These are phyloP conservation scores for Penicillium flavigenum DNA, from an alignment of 495 filamentous ascomycete species.

Conservation along the genomic window DNA sequence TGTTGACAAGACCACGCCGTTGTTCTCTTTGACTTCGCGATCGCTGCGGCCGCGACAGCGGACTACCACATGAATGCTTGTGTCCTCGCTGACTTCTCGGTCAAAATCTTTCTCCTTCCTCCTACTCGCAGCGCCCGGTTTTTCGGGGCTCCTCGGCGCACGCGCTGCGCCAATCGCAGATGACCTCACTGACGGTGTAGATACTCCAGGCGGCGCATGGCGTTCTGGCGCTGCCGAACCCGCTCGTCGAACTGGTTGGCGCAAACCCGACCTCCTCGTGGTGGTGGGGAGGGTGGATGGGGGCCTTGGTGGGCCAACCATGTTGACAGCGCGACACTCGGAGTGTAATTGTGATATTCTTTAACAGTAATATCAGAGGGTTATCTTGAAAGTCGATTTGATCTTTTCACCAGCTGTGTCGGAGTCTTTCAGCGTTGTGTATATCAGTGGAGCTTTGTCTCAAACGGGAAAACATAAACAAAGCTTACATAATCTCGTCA, in stretches of 20 bases:
- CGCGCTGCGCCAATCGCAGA: constrained; percentile 48
- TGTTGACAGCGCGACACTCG: constrained; percentile 25
- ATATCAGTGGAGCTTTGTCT: constrained; percentile 26
- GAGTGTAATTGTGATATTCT: neutral
- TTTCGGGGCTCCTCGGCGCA: constrained; percentile 40
- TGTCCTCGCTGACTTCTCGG: constrained; percentile 69
- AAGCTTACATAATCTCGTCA: constrained; percentile 37
- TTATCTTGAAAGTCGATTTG: constrained; percentile 2
- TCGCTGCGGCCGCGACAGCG: constrained; percentile 90
- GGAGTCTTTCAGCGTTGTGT: constrained; percentile 11
- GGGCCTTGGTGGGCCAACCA: constrained; percentile 58
- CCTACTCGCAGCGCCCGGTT: constrained; percentile 55
- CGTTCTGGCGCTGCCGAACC: constrained; percentile 38
- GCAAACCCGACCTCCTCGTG: constrained; percentile 54
- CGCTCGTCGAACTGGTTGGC: constrained; percentile 50
- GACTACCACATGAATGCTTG: constrained; percentile 96
- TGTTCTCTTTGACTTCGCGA: constrained; percentile 88
- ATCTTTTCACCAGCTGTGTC: neutral
- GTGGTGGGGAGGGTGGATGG: constrained; percentile 48
- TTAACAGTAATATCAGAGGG: neutral
- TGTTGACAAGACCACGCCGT: constrained; percentile 83
- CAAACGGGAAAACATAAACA: constrained; percentile 48
- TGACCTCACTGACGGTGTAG: constrained; percentile 58
- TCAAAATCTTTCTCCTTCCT: constrained; percentile 84
- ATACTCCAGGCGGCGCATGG: constrained; percentile 62